Evolutionary conservation across 2,329 filamentous ascomycete species (phyloP), one percentile per base, ranked within the genome.

Genomic region (Cladophialophora chaetospira): DNA sequence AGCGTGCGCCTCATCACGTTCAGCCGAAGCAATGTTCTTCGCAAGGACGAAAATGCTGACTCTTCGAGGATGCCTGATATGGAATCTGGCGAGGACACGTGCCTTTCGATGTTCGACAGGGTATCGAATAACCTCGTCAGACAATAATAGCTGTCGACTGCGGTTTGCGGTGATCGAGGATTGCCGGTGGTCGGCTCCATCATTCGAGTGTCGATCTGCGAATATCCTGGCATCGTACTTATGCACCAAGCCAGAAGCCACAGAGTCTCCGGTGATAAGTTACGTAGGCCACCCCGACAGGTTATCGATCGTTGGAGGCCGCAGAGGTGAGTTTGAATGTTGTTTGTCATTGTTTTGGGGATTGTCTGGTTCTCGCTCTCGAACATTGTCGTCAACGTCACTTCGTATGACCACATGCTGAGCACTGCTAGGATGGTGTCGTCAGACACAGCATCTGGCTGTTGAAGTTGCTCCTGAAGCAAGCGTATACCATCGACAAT

Each of bases 211-310:
- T 57, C 55, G 40, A 57, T 43, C 3, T 48, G 25, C n/a, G 40
- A 57, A 21, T 57, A 57, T 31, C 55, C 55, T n/a, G 55, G 55
- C 25, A 57, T 47, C 6, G 31, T 53, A 36, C 42, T 42, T n/a
- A 53, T 26, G 28, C 55, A 57, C 55, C 55, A 57, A 31, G 55
- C 55, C n/a, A 57, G 29, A 2, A 50, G 43, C 48, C 48, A 57
- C 31, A 53, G 19, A 1, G 55, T 52, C 15, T 53, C 48, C 29
- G 55, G 31, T 25, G 48, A 47, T 23, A 57, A 43, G 15, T 43
- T 43, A 5, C 28, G 49, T 25, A 57, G 11, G 4, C 55, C 55
- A 15, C 55, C 55, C 11, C 28, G 28, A 11, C 43, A 45, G 15
- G 25, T 40, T 10, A 57, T 57, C 11, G 49, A 52, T 33, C 43